Evolutionary conservation across 768 basidiomycete genomes (phyloP).

Genomic region (Boletus subcaerulescens): DNA sequence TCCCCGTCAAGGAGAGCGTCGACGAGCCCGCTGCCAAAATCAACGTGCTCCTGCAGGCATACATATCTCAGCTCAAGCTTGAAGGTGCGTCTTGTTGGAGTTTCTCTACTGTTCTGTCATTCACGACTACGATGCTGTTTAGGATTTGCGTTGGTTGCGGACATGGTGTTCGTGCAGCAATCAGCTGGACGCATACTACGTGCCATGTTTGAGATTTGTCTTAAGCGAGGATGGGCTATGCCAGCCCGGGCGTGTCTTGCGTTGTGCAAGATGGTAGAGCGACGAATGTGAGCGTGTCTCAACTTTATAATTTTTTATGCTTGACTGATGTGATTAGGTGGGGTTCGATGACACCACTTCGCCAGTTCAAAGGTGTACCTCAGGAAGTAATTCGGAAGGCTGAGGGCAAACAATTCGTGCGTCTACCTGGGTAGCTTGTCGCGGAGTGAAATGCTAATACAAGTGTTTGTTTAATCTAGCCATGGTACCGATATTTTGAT

Average conservation of each 20-base stretch:
- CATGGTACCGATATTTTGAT: slow-evolving; percentile 98
- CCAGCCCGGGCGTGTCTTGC: slow-evolving; percentile 90
- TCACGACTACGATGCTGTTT: not conserved
- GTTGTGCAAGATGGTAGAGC: slow-evolving; percentile 95
- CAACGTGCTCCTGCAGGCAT: slow-evolving; percentile 53
- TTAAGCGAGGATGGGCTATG: slow-evolving; percentile 90
- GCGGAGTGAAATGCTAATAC: not conserved
- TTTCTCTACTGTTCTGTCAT: not conserved
- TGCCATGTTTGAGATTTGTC: slow-evolving; percentile 5
- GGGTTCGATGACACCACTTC: slow-evolving; percentile 95
- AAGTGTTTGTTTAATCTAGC: slow-evolving; percentile 39
- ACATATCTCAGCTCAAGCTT: slow-evolving; percentile 4
- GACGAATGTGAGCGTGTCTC: slow-evolving; percentile 59
- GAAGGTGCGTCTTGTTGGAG: slow-evolving; percentile 23
- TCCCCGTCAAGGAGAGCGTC: slow-evolving; percentile 94
- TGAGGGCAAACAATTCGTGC: slow-evolving; percentile 95
- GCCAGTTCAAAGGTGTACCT: slow-evolving; percentile 93
- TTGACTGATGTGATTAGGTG: slow-evolving; percentile 54
- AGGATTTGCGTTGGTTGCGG: slow-evolving; percentile 4
- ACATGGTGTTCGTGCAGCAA: slow-evolving; percentile 97
- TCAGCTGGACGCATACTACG: slow-evolving; percentile 69
- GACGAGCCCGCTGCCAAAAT: slow-evolving; percentile 98
- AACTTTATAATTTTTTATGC: not conserved
- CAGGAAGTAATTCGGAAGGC: slow-evolving; percentile 83
- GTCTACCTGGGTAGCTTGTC: slow-evolving; percentile 24